Evolutionary conservation across 495 filamentous ascomycete genomes (phyloP), one percentile per base, ranked within the genome.

Genomic region (Chaetomidium leptoderma): DNA sequence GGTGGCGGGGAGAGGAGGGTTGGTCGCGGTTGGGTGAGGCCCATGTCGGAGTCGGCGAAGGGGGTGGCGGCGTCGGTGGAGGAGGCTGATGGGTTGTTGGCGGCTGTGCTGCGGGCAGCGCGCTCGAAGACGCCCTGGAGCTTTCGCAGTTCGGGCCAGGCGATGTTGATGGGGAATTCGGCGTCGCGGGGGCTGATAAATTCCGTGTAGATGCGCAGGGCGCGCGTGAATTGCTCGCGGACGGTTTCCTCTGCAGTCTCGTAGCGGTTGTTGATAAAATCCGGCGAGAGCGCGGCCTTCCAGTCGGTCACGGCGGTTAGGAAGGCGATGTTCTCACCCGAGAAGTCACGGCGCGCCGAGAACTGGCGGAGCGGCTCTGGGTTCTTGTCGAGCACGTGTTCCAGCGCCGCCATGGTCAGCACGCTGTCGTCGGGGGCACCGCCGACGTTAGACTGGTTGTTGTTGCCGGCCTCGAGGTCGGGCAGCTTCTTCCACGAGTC

Each of bases 291-390:
- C 19, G 56, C 48, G 43, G 51, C 49, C 61, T 80, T 83, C 81
- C 83, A 88, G 30, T 80, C 74, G 16, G 78, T 66, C 23, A 86
- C 74, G 55, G 74, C 69, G 27, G 75, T 82, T 2, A 87, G 76
- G 74, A 88, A 88, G 57, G 81, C 77, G 47, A 88, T 81, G 70
- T 87, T 88, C 66, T 87, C 85, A 30, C 81, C 84, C 17, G 83
- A 85, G 65, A 87, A 85, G 54, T 87, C 84, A 55, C 77, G 72
- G 7, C 77, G 74, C 7, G 84, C 82, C 5, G 84, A 81, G 69
- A 85, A 88, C 33, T 78, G 62, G 35, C 81, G 80, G 0, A 88
- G 75, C 2, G 78, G 76, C 6, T 72, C 70, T 3, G 81, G 76
- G 67, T 83, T 81, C 55, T 73, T 75, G 30, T 71, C 64, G 0